Conservation (phyloP, 768 basidiomycete species). For the Psilocybe tampanensis region DNA sequence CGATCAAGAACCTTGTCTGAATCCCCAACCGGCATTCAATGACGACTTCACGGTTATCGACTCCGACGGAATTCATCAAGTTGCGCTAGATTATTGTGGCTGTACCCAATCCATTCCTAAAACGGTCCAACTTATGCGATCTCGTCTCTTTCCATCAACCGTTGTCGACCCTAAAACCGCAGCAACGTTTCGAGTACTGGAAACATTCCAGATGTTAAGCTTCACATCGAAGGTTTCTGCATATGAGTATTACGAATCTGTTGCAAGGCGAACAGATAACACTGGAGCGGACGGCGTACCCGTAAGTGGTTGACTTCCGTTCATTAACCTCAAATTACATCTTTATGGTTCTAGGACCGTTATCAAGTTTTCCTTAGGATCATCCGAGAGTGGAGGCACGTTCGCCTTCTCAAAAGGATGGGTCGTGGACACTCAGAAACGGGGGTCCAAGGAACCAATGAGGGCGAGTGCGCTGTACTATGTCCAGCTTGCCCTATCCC, state of each 20-base stretch:
- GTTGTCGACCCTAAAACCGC: slow-evolving; percentile 26
- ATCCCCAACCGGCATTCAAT: slow-evolving; percentile 4
- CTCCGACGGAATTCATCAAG: slow-evolving; percentile 30
- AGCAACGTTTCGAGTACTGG: slow-evolving; percentile 29
- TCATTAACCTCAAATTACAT: neutral
- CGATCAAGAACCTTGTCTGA: slow-evolving; percentile 14
- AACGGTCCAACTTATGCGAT: slow-evolving; percentile 32
- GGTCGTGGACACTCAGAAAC: slow-evolving; percentile 14
- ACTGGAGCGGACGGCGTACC: slow-evolving; percentile 18
- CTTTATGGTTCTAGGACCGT: slow-evolving; percentile 15
- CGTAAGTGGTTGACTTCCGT: slow-evolving; percentile 13
- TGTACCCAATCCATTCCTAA: slow-evolving; percentile 19
- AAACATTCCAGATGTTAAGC: slow-evolving; percentile 32
- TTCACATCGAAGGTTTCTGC: slow-evolving; percentile 33
- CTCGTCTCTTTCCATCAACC: slow-evolving; percentile 32
- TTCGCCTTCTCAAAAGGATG: slow-evolving; percentile 18
- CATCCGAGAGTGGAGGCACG: slow-evolving; percentile 21
- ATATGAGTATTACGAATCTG: slow-evolving; percentile 31
- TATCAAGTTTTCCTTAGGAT: slow-evolving; percentile 20
- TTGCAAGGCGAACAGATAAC: slow-evolving; percentile 32
- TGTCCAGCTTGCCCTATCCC: slow-evolving; percentile 25
- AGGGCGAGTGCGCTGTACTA: slow-evolving; percentile 22
- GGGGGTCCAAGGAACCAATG: slow-evolving; percentile 11
- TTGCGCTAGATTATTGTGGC: slow-evolving; percentile 34
- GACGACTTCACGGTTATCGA: slow-evolving; percentile 34